Evolutionary conservation across 2,329 filamentous ascomycete genomes (phyloP).

Genomic region (Thielaviopsis euricoi): DNA sequence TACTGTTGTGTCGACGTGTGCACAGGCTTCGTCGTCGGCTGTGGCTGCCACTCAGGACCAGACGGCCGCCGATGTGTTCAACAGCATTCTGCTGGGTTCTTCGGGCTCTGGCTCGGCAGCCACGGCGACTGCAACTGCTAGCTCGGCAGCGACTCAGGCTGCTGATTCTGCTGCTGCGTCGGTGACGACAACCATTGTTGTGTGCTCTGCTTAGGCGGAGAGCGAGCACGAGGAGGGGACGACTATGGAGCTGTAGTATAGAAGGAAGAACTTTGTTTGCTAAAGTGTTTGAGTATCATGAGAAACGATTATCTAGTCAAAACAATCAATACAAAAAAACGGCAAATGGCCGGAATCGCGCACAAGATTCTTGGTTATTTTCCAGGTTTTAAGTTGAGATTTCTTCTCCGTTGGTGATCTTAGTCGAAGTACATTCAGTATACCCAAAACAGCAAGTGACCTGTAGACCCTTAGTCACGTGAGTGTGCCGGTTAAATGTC

Average conservation of each 20-base stretch:
- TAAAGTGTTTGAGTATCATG: background rate
- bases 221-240: too few relatives aligned
- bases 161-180: background rate
- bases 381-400: background rate
- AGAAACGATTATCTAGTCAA: background rate
- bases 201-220: constrained; percentile 8
- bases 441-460: background rate
- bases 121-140: background rate
- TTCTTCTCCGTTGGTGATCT: too few relatives aligned
- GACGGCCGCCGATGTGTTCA: constrained; percentile 17
- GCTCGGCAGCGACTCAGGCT: background rate
- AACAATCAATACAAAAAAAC: background rate
- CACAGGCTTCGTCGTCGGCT: constrained; percentile 12
- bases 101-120: background rate
- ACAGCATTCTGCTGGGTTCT: constrained; percentile 9
- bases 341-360: background rate
- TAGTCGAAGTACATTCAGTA: too few relatives aligned
- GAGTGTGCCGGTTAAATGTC: background rate
- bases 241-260: background rate
- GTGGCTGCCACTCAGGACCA: constrained; percentile 15
- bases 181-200: constrained; percentile 4
- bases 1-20: constrained; percentile 13
- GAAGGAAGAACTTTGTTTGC: background rate
- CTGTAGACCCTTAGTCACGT: background rate
- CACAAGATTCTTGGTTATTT: background rate